Base-by-base conservation (phyloP, 352 stramenopile genomes). In the Pythium sukuiense region DNA sequence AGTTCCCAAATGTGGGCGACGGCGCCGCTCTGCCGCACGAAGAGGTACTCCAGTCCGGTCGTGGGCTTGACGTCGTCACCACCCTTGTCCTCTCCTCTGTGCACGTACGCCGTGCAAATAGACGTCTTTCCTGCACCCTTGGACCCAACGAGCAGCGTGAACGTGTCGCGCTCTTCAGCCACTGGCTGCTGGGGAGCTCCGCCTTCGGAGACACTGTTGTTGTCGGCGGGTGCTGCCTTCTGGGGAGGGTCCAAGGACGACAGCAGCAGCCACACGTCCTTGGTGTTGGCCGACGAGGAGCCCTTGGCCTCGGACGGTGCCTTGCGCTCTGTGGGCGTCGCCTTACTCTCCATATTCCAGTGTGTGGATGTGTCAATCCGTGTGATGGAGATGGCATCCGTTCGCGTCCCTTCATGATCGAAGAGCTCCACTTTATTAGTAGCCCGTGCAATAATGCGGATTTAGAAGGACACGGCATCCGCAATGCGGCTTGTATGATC, bases 1-100 rank as follows among this genome's bases (percentile, higher is more conserved):
- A 98, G 83, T 72, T 98, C 92, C 92, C 91, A 97, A 66, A 98
- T 95, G 63, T 98, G 88, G 20, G 91, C 90, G 2, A 98, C 85
- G 65, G 70, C 55, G 60, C 67, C 67, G 82, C 81, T 66, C 91
- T 95, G 26, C 3, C 89, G 86, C 54, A 92, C 89, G 49, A 93
- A 97, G 6, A 92, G 71, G 61, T 97, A 98, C 67, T 97, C 89
- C n/a, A 97, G 76, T 3, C 90, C 91, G 6, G 93, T 93, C 5
- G 90, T 97, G 33, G 90, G 89, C 66, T 97, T 98, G 60, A 92
- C 92, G 61, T 95, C 78, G 24, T 96, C 88, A 14, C 33, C 46
- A 13, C 37, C 29, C 39, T 71, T 71, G 52, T 71, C 64, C 74
- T 83, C 90, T 32, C 73, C 71, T 3, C 79, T 85, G 71, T 88